Evolutionary conservation across 257 asterid species (phyloP).

Genomic region (Henckelia pumila): DNA sequence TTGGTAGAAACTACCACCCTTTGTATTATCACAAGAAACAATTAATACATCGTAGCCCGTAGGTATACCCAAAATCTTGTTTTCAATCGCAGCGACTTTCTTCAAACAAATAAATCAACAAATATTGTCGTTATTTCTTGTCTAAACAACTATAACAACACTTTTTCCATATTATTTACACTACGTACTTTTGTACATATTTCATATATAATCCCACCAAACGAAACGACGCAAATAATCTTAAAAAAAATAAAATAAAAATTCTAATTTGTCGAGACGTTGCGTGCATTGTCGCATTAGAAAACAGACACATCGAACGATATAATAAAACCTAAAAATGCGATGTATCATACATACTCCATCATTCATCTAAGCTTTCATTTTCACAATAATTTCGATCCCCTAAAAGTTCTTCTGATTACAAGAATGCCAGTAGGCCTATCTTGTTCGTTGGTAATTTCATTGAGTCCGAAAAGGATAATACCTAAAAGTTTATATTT

Average conservation of each 20-base stretch:
- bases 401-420: background rate
- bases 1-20: too few species aligned
- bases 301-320: constrained; percentile 19
- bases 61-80: too few species aligned
- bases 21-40: too few species aligned
- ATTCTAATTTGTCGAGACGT: background rate
- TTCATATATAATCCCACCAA: background rate
- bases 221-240: constrained; percentile 14
- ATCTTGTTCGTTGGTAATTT: background rate
- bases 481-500: constrained; percentile 1
- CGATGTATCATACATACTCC: constrained; percentile 26
- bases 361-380: constrained; percentile 15
- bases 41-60: too few species aligned
- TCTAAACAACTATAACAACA: too few species aligned
- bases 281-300: constrained; percentile 6
- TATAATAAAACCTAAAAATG: constrained; percentile 6
- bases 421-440: constrained; percentile 9
- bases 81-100: too few species aligned
- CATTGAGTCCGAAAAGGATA: background rate
- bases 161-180: too few species aligned
- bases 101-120: too few species aligned
- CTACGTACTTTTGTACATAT: too few species aligned
- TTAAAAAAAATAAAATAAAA: too few species aligned
- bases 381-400: constrained; percentile 21
- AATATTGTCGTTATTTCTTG: too few species aligned